phyloP scores from a whole-genome alignment of 345 rosid genomes.

The Cochlearia excelsa region DNA sequence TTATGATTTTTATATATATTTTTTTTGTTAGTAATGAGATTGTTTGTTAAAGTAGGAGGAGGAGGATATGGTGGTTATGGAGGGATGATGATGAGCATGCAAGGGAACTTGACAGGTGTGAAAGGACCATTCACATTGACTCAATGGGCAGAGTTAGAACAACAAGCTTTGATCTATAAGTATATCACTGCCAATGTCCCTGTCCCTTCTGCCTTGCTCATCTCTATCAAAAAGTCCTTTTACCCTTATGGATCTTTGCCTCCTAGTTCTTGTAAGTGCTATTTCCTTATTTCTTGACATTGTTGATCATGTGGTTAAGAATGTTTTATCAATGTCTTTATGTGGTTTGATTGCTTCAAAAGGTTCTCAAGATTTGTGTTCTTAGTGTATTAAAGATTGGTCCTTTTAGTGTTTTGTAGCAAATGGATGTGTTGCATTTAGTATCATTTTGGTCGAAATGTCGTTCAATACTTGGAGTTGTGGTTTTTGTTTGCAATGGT shows the following conservation, averaged over 20 bases:
- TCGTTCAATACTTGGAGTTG: not conserved
- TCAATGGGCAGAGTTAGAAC: slow-evolving; percentile 69
- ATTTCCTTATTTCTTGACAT: not conserved
- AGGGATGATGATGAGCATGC: slow-evolving; percentile 52
- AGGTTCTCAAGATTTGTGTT: not conserved
- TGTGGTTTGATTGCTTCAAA: not conserved
- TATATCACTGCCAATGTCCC: slow-evolving; percentile 55
- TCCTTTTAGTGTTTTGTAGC: slow-evolving; percentile 11
- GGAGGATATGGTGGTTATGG: slow-evolving; percentile 45
- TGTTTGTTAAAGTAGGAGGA: not conserved
- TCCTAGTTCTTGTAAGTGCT: slow-evolving; percentile 47
- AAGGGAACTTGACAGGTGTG: slow-evolving; percentile 41
- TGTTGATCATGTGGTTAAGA: not conserved
- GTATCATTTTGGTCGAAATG: not conserved
- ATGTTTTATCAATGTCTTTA: not conserved
- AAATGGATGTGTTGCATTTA: not conserved
- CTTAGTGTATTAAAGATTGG: not conserved
- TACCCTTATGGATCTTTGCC: slow-evolving; percentile 50
- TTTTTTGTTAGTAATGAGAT: too few species aligned
- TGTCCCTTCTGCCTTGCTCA: slow-evolving; percentile 65
- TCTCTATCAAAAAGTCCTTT: slow-evolving; percentile 48
- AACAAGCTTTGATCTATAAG: slow-evolving; percentile 74
- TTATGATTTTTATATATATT: not conserved
- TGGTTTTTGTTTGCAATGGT: not conserved
- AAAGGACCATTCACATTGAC: slow-evolving; percentile 62